These are phyloP conservation scores for Colletotrichum sp. DNA, from an alignment of 2,329 filamentous ascomycete genomes.

Conservation along the genomic window DNA sequence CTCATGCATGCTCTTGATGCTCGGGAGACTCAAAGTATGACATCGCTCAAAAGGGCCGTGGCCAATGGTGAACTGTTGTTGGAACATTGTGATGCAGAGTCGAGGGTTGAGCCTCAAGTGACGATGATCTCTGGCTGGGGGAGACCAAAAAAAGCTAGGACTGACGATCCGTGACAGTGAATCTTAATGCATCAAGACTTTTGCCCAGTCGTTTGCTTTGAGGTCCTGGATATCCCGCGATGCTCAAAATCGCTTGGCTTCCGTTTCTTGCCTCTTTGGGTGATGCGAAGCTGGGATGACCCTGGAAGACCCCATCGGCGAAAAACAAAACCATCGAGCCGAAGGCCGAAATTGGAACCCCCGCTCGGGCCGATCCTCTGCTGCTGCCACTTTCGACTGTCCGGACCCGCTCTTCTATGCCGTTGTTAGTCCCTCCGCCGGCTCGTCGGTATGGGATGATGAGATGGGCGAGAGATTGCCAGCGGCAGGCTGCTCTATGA, in stretches of 20 bases:
- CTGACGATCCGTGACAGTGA: background rate
- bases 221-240: background rate
- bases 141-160: fast-evolving
- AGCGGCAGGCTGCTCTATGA: fast-evolving
- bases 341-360: background rate
- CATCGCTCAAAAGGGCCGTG: background rate
- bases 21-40: background rate
- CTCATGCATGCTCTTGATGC: constrained; percentile 4
- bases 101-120: background rate
- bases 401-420: background rate
- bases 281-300: background rate
- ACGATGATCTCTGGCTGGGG: background rate
- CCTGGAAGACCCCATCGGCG: background rate
- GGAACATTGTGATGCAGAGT: background rate
- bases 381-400: background rate
- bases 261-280: background rate
- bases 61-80: background rate
- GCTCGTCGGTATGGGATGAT: background rate
- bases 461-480: fast-evolving
- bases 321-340: background rate
- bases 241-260: background rate
- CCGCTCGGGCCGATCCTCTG: background rate
- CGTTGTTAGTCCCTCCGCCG: background rate
- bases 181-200: fast-evolving
- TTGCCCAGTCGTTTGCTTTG: background rate